phyloP scores from a whole-genome alignment of 192 early-diverging fungal genomes.

The Cladochytrium replicatum region DNA sequence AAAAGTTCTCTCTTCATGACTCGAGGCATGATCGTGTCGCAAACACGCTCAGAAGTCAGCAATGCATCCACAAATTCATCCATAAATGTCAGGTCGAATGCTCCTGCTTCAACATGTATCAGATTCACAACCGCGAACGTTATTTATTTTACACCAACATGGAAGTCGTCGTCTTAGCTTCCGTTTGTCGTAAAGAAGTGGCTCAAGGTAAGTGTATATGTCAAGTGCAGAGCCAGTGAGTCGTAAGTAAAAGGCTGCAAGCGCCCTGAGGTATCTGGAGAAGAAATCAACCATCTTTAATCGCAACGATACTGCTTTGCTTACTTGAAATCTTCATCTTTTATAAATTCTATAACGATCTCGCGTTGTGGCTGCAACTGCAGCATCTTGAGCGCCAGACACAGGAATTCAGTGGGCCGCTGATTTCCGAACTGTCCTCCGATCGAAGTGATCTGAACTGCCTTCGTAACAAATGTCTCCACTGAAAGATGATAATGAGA shows the following conservation, averaged over 20 bases:
- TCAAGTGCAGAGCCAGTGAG: slow-evolving; percentile 67
- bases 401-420: slow-evolving; percentile 85
- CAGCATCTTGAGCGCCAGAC: slow-evolving; percentile 76
- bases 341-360: slow-evolving; percentile 75
- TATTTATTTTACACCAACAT: slow-evolving; percentile 22
- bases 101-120: slow-evolving; percentile 20
- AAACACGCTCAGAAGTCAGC: slow-evolving; percentile 66
- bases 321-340: slow-evolving; percentile 73
- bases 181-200: slow-evolving; percentile 72
- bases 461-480: slow-evolving; percentile 83
- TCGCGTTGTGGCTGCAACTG: slow-evolving; percentile 86
- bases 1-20: slow-evolving; percentile 67
- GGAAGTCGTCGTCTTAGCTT: slow-evolving; percentile 59
- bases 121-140: slow-evolving; percentile 7
- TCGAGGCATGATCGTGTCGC: slow-evolving; percentile 81
- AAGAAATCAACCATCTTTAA: neutral
- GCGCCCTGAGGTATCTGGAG: slow-evolving; percentile 66
- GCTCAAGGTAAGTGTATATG: slow-evolving; percentile 78
- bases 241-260: slow-evolving; percentile 83
- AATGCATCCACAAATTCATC: slow-evolving; percentile 88
- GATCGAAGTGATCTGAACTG: slow-evolving; percentile 57
- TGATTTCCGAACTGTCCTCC: slow-evolving; percentile 81
- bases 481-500: slow-evolving; percentile 28
- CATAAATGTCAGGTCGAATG: slow-evolving; percentile 56
- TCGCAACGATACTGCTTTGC: neutral